phyloP scores from a whole-genome alignment of 148 eudicot species.

The Camellia lanceoleosa region DNA sequence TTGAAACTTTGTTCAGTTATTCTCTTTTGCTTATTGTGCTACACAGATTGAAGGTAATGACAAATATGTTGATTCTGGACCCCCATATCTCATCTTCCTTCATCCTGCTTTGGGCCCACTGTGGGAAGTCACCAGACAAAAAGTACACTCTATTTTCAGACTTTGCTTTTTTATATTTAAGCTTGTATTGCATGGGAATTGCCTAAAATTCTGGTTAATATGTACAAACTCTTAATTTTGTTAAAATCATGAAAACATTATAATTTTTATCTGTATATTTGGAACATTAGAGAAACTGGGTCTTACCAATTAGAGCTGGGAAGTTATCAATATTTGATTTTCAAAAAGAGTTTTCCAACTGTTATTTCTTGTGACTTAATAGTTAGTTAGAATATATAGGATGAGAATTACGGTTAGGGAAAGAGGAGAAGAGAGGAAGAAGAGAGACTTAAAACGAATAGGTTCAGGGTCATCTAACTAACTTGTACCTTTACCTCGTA shows the following conservation, averaged over 20 bases:
- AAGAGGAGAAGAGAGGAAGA: too few species aligned
- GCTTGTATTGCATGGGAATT: constrained; percentile 2
- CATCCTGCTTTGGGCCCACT: constrained; percentile 99
- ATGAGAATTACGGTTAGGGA: too few species aligned
- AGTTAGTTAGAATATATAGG: too few species aligned
- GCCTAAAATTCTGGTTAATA: neutral
- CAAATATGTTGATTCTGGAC: constrained; percentile 69
- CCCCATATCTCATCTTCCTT: constrained; percentile 80
- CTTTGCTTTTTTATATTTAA: neutral
- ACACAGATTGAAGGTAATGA: constrained; percentile 75
- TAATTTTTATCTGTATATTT: neutral
- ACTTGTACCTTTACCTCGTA: too few species aligned
- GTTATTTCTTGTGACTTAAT: neutral
- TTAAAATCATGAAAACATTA: neutral
- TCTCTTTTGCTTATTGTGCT: constrained; percentile 14
- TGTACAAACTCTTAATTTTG: neutral
- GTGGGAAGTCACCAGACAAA: constrained; percentile 92
- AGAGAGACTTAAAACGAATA: too few species aligned
- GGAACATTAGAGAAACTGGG: neutral
- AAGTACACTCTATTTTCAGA: constrained; percentile 36
- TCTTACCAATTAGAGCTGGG: neutral
- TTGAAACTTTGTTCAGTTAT: constrained; percentile 8
- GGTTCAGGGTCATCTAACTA: too few species aligned
- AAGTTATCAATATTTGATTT: neutral
- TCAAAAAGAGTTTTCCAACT: neutral